Base-by-base conservation (phyloP, 352 stramenopile species). In the Globisporangium spiculum region DNA sequence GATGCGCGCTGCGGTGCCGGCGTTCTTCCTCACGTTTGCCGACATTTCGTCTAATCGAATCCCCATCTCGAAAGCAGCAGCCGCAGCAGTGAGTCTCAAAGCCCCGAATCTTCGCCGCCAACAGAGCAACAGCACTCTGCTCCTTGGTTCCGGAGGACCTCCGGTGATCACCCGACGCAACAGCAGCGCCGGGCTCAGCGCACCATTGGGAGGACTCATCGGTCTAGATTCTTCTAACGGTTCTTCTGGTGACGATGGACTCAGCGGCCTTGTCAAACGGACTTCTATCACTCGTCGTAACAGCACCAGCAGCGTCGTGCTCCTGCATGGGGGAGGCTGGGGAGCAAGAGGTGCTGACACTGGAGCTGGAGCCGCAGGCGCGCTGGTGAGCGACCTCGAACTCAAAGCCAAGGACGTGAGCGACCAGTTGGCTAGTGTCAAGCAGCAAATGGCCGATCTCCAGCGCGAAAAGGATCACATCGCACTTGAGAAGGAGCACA, bases 11-110 rank as follows among this genome's bases (percentile, higher is more conserved):
- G 72, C 75, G 5, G 80, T 77, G 65, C 74, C 70, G 3, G 71
- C 61, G 10, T 72, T 85, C 59, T 72, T 76, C 38, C 48, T 93
- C 50, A 87, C 78, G 8, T 84, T 93, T 60, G 75, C 72, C 9
- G 74, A 83, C 62, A 63, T 75, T 10, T 63, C 30, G 22, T 80
- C 78, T 7, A 53, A 27, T 16, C 70, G 61, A 2, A 4, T 64
- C 16, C 44, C 22, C 44, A 56, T 55, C 26, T 34, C 48, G 1
- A 41, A 63, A 50, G 27, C 50, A 16, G 30, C 41, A 18, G 41
- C 48, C 10, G n/a, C 38, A 48, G 14, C 55, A 10, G 22, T 58
- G 24, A 12, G 34, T 26, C 34, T 59, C 6, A 44, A 71, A 26
- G 38, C 38, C 1, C 56, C 38, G 1, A 46, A 46, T n/a, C 9